Percentiles rank a stretch among this genome's conserved stretches.
phyloP scores from a whole-genome alignment of 164 flowering plant genomes.

The Chimonanthus salicifolius region DNA sequence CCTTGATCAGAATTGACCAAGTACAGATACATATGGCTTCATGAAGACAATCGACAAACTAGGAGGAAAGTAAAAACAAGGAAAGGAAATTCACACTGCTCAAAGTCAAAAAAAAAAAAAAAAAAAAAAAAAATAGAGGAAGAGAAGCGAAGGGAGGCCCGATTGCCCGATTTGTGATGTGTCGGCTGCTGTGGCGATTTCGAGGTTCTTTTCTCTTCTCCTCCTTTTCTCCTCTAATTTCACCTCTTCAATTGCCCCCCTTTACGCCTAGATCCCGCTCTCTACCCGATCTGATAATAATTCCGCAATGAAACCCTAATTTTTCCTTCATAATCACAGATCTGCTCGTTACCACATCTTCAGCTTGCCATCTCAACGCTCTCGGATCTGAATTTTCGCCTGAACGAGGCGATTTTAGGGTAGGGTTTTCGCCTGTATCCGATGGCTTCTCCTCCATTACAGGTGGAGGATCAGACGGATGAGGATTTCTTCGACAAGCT shows the following conservation, averaged over 20 bases:
- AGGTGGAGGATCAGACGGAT: conserved; percentile 53
- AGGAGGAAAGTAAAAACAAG: no score
- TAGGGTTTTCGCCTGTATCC: conserved; percentile 5
- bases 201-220: conserved; percentile 11
- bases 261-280: conserved; percentile 29
- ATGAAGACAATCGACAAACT: no score
- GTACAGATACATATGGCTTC: no score
- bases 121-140: conserved; percentile 1
- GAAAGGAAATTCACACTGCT: not conserved
- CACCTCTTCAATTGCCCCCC: no score
- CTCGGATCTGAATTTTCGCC: conserved; percentile 5
- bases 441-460: conserved; percentile 42
- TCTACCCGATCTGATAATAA: not conserved
- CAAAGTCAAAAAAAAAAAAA: not conserved
- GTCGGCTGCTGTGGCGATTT: conserved; percentile 12
- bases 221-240: not conserved
- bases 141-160: conserved; percentile 3
- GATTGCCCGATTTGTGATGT: not conserved
- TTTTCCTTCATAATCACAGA: conserved; percentile 4
- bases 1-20: no score
- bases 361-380: not conserved
- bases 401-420: conserved; percentile 2
- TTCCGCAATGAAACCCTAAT: conserved; percentile 1
- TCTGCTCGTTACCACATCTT: not conserved
- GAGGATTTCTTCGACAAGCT: conserved; percentile 53